Base-by-base conservation (phyloP, 371 early-diverging fungal species). In the Rhizopus sp. region DNA sequence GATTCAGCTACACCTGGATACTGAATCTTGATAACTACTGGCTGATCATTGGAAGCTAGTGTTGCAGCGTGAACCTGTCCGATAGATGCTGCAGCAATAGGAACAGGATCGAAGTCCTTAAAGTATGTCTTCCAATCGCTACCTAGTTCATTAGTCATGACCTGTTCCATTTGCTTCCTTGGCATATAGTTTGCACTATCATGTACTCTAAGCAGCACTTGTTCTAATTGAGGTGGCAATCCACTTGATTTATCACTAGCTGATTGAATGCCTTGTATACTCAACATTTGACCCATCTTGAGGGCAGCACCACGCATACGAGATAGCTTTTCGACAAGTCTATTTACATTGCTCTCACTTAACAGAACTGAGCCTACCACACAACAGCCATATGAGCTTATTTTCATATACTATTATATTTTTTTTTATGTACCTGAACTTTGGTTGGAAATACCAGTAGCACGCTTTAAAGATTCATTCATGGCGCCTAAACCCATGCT, bases 111-210 rank as follows among this genome's bases (percentile, higher is more conserved):
- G 67, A 97, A 95, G 5, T 68, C 57, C 9, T 57, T 53, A 60
- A 94, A 95, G 6, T 81, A 66, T 2, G 78, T 55, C 48, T 77
- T 73, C 97, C 97, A 98, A 34, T 89, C 81, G 1, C 66, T 39
- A 0, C 96, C 96, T 34, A 94, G 72, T 51, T 93, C 90, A 13
- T 72, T 68, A 7, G 64, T 35, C 85, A 98, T 80, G 0, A 89
- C 88, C 67, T 74, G 72, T 72, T 92, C 82, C 76, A 97, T 84
- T 65, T 98, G 97, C 38, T 80, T 72, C 31, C 83, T 70, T 0
- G 97, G 97, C 96, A 98, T 94, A 62, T 91, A 95, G 72, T 97
- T 92, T 32, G 98, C 98, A n/a, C 87, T 85, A 59, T 94, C 92
- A 64, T 97, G 97, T 4, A 97, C 95, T 16, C 91, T 78, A 50